Base-by-base conservation (phyloP, 2,329 filamentous ascomycete genomes). In the Zasmidium cellare region DNA sequence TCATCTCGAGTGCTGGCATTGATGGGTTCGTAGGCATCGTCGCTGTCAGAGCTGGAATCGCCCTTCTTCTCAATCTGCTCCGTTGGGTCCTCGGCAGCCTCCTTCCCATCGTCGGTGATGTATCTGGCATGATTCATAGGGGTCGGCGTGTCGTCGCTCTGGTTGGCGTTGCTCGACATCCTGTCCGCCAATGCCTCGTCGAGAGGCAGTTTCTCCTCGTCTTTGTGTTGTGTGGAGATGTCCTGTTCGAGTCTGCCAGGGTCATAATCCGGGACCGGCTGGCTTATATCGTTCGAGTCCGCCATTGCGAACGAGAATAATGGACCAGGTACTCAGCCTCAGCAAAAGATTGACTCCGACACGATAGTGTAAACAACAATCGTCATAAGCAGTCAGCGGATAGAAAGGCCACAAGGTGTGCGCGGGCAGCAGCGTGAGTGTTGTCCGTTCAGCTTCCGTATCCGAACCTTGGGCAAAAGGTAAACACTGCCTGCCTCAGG, bases 21-120 rank as follows among this genome's bases (percentile, higher is more conserved):
- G 50, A 67, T 58, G 9, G 64, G 58, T 22, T 62, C 61, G 31
- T 57, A 62, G 53, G 49, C 44, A 47, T 60, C 59, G n/a, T 53
- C 53, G 14, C 53, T 53, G 31, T 49, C 35, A n/a, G 60, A 58
- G 35, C 55, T 55, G 45, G 47, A 61, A 51, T 58, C 58, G 35
- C 58, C 58, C 28, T 61, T 48, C 44, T 57, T 55, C 35, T 60
- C 51, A 22, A 53, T 47, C 3, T 24, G n/a, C 31, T 53, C 25
- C 16, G 20, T 51, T 16, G 63, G 61, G 23, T 65, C 60, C 35
- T 71, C 69, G 24, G 58, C 61, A 1, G 59, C 64, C 56, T 71
- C 69, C 28, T 63, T 67, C 56, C 69, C 67, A 14, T 67, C 65
- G 19, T 57, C 57, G 28, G 66, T 67, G 51, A 71, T 51, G 58